Evolutionary conservation across 768 basidiomycete species (phyloP), one percentile per base, ranked within the genome.

Genomic region (Gymnopilus junonius): DNA sequence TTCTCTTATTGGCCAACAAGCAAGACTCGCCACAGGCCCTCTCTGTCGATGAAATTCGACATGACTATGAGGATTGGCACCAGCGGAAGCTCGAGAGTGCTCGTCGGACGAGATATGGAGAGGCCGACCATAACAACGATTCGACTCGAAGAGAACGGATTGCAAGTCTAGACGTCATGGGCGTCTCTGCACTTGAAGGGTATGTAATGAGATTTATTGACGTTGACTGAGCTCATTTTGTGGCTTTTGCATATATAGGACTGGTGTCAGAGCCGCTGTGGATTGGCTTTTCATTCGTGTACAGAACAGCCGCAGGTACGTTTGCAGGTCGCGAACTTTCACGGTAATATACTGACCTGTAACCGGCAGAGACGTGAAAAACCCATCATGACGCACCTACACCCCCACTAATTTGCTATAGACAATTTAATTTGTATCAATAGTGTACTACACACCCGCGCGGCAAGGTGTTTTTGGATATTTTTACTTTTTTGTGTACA

Each of bases 281-380:
- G 92, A 97, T 71, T 99, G 96, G 96, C 72, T 99, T 27, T 97
- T 97, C 72, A 87, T 96, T 58, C 85, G 95, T 0, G 95, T 97
- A 4, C 94, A 97, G 76, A 95, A 95, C 67, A 94, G 93, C 66
- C 80, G 91, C 65, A 85, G 87, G 90, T 88, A 62, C 37, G 74
- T 64, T 17, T 59, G 17, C 7, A 29, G 23, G 11, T 10, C 17
- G 29, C 15, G 20, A 55, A 50, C 35, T 3, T 51, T 8, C 10
- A 4, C 6, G n/a, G 1, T n/a, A 4, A 20, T 37, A 21, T 23
- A 17, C 54, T 21, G 12, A 37, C 15, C 54, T 6, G n/a, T 23
- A 15, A 2, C 50, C 39, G 17, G 11, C 34, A 65, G 64, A n/a
- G 65, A 67, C 32, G 40, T 60, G 23, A 68, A 62, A 25, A 62